These are phyloP conservation scores for Aphanomyces astaci DNA, from an alignment of 352 stramenopile species.

Conservation along the genomic window DNA sequence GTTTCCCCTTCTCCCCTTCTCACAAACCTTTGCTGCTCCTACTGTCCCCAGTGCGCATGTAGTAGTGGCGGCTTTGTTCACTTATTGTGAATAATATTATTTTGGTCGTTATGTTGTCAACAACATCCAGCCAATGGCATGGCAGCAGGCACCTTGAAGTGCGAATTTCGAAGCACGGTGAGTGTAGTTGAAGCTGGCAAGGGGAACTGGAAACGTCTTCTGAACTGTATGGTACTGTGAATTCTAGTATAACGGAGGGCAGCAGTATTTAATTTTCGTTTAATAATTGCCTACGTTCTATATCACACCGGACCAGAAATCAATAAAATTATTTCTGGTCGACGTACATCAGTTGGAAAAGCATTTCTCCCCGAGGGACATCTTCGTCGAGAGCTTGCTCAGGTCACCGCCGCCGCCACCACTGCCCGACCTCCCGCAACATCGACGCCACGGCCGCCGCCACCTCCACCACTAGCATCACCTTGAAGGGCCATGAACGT, in stretches of 20 bases:
- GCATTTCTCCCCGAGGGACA: background rate
- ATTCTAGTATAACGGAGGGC: background rate
- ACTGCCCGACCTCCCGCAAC: background rate
- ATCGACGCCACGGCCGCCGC: background rate
- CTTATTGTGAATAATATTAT: too few species aligned
- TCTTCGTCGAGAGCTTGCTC: background rate
- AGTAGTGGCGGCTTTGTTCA: too few species aligned
- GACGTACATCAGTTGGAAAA: background rate
- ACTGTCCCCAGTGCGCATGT: too few species aligned
- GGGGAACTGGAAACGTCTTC: background rate
- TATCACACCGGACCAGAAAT: background rate
- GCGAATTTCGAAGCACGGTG: background rate
- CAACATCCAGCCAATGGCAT: too few species aligned
- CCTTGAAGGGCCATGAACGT: conserved; percentile 15
- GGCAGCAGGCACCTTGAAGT: background rate
- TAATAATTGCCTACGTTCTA: background rate
- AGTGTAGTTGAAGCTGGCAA: conserved; percentile 12
- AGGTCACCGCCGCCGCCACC: background rate
- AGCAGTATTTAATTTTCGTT: background rate
- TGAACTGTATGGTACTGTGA: background rate
- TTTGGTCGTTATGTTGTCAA: too few species aligned
- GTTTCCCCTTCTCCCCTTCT: too few species aligned
- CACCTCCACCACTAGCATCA: background rate
- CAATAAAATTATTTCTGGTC: background rate
- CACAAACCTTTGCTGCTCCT: too few species aligned